Evolutionary conservation across 768 basidiomycete species (phyloP), one percentile per base, ranked within the genome.

Genomic region (Scleroderma bovista): DNA sequence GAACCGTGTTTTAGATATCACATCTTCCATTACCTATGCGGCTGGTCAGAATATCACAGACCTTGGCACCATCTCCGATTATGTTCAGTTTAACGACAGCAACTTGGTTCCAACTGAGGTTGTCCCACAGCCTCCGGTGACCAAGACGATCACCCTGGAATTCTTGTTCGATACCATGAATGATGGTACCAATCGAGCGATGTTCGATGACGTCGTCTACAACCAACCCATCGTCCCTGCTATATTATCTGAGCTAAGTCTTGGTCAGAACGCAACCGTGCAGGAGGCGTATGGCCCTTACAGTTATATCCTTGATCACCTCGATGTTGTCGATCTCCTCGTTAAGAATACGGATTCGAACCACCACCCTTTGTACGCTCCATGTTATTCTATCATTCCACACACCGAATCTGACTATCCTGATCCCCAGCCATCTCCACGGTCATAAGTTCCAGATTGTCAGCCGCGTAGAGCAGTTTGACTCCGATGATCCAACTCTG

Each of bases 401-500:
- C 36, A 7, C 4, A 31, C 43, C 26, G 20, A 31, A 48, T 43
- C 31, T 41, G 32, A 57, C 51, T 20, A 3, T 20, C 24, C 2
- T 2, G 20, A n/a, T 16, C 37, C 38, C 53, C 46, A 93, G 92
- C 80, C 93, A 96, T 65, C 66, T 94, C 48, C 93, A 95, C 67
- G 93, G 93, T 0, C 90, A 95, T 72, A 84, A 85, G 59, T 78
- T 84, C 70, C 85, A 88, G 72, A 77, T 98, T 53, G 83, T 95
- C 19, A 75, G 80, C 49, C 83, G 86, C 47, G 77, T 81, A 2
- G 57, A 73, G 47, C 78, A 94, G 62, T 91, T 83, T 57, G 80
- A 80, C 0, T 85, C 86, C 1, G 69, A 76, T 58, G 88, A 97
- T 66, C 78, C 88, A 1, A 59, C 70, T 1, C 72, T 93, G 42